Evolutionary conservation across 805 yeast genomes (phyloP).

Genomic region (Saturnispora besseyi): DNA sequence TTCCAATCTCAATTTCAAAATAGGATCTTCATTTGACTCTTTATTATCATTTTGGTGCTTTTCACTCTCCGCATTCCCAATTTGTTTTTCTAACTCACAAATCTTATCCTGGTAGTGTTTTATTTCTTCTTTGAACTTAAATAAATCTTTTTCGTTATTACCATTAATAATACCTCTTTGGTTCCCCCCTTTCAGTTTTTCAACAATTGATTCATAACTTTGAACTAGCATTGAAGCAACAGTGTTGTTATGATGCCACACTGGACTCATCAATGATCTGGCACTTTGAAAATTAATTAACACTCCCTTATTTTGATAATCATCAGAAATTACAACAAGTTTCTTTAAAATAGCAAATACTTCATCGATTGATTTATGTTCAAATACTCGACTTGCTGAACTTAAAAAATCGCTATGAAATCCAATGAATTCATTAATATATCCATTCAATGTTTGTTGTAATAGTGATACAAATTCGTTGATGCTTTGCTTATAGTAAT

Average conservation of each 20-base stretch:
- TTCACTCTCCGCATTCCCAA: neutral
- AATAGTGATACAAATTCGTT: constrained; percentile 4
- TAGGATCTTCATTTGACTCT: neutral
- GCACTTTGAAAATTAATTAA: constrained; percentile 7
- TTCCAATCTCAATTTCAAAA: constrained; percentile 37
- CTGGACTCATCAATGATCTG: constrained; percentile 7
- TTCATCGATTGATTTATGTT: constrained; percentile 7
- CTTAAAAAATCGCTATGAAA: constrained; percentile 7
- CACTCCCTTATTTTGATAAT: constrained; percentile 1
- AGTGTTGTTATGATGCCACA: constrained; percentile 5
- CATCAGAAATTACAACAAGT: neutral
- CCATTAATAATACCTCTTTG: neutral
- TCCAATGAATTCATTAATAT: constrained; percentile 9
- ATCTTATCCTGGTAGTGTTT: constrained; percentile 1
- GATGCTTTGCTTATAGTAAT: neutral
- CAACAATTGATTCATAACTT: neutral
- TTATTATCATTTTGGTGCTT: neutral
- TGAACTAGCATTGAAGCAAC: neutral
- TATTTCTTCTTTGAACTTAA: neutral
- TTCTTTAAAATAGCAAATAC: neutral
- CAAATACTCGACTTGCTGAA: neutral
- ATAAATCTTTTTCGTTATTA: neutral
- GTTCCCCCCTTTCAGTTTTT: neutral
- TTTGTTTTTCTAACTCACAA: constrained; percentile 2
- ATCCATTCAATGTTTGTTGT: constrained; percentile 5